These are phyloP conservation scores for Yamadazyma takamatsuzukensis DNA, from an alignment of 805 yeast genomes.

Conservation along the genomic window DNA sequence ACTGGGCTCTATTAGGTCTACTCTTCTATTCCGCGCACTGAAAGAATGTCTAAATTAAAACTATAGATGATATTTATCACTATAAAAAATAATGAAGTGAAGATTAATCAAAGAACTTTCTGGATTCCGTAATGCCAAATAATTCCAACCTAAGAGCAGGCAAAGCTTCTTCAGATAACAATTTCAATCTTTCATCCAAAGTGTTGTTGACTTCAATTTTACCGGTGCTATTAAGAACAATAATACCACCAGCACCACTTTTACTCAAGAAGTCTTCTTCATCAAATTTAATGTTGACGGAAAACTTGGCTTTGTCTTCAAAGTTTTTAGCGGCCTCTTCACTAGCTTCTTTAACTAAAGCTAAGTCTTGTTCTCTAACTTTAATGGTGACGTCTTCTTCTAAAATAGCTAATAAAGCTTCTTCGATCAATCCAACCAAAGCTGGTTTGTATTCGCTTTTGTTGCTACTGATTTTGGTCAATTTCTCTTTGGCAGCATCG, in stretches of 20 bases:
- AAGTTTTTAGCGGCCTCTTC: slow-evolving; percentile 61
- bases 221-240: slow-evolving; percentile 65
- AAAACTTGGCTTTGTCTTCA: slow-evolving; percentile 56
- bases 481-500: slow-evolving; percentile 59
- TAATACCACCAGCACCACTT: slow-evolving; percentile 80
- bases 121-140: slow-evolving; percentile 78
- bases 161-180: slow-evolving; percentile 77
- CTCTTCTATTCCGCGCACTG: too few relatives aligned
- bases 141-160: slow-evolving; percentile 91
- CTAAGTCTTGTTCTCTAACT: slow-evolving; percentile 65
- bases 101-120: slow-evolving; percentile 82
- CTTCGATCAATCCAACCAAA: slow-evolving; percentile 75
- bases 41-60: background rate
- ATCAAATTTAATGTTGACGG: slow-evolving; percentile 53
- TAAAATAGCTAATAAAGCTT: slow-evolving; percentile 64
- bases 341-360: slow-evolving; percentile 56
- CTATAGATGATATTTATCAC: background rate
- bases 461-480: slow-evolving; percentile 56
- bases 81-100: background rate
- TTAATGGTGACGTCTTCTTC: slow-evolving; percentile 64
- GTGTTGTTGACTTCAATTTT: slow-evolving; percentile 91
- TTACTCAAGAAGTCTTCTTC: slow-evolving; percentile 57
- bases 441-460: slow-evolving; percentile 61
- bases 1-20: too few relatives aligned
- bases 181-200: slow-evolving; percentile 85